phyloP scores from a whole-genome alignment of 768 basidiomycete species.

The Leccinum subtestaceum region DNA sequence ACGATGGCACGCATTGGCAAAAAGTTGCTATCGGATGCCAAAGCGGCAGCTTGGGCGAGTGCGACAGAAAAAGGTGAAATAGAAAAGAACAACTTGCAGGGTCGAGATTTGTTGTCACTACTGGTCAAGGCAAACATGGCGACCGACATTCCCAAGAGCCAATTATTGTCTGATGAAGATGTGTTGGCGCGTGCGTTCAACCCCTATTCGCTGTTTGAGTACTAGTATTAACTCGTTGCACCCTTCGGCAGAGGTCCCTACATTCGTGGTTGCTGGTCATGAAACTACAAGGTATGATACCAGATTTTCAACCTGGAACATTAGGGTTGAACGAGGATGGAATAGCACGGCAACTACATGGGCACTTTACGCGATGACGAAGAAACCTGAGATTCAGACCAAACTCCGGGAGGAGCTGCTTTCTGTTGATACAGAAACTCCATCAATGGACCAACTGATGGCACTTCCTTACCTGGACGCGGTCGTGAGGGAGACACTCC shows the following conservation, averaged over 20 bases:
- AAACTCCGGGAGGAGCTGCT: conserved; percentile 60
- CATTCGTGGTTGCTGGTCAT: background rate
- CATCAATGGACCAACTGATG: conserved; percentile 68
- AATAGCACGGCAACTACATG: conserved; percentile 46
- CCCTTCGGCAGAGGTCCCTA: background rate
- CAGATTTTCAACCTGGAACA: background rate
- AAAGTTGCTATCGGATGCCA: conserved; percentile 48
- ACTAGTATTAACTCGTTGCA: background rate
- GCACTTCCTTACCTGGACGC: conserved; percentile 68
- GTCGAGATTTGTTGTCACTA: conserved; percentile 49
- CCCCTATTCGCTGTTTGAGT: too few species aligned
- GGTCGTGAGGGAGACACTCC: conserved; percentile 60
- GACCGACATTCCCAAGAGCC: conserved; percentile 51
- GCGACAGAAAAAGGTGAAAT: conserved; percentile 28
- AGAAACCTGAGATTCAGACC: conserved; percentile 46
- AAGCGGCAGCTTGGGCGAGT: conserved; percentile 32
- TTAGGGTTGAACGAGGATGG: background rate
- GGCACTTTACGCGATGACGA: conserved; percentile 55
- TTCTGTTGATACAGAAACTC: conserved; percentile 49
- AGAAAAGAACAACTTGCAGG: conserved; percentile 32
- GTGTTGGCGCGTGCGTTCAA: conserved; percentile 49
- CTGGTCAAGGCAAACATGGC: conserved; percentile 23
- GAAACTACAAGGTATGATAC: background rate
- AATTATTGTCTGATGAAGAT: conserved; percentile 59
- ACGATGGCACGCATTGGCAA: conserved; percentile 52